Conservation (phyloP, 1,284 basidiomycete species). For the Ceratobasidium sp. region DNA sequence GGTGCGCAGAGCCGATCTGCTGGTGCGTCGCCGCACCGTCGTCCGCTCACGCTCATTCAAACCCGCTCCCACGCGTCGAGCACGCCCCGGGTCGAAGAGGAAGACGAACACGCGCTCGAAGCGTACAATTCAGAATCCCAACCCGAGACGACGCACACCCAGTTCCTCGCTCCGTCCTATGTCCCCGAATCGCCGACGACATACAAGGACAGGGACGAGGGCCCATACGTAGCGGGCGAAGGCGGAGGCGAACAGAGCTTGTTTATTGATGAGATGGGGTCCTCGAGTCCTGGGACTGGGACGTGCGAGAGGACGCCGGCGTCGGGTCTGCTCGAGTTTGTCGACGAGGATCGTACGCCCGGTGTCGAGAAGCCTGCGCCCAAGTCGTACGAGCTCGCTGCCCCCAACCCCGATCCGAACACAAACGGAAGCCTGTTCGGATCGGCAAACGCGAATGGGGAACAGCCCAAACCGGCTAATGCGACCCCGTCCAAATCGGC, state of each 20-base stretch:
- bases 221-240: neutral
- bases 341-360: neutral
- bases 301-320: neutral
- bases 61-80: slow-evolving; percentile 25
- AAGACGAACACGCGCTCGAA: slow-evolving; percentile 5
- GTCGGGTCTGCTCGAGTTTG: neutral
- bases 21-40: neutral
- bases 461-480: no score
- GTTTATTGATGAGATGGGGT: neutral
- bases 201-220: neutral
- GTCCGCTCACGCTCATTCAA: slow-evolving; percentile 15
- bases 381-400: neutral
- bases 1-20: neutral
- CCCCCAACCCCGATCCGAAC: neutral
- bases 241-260: neutral
- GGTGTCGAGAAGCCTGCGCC: neutral
- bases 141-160: neutral
- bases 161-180: neutral
- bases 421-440: neutral
- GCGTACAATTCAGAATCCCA: neutral
- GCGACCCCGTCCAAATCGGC: neutral
- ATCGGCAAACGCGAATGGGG: neutral
- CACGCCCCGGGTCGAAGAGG: slow-evolving; percentile 27
- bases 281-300: neutral
- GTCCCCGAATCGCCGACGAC: slow-evolving; percentile 22